These are phyloP conservation scores for Alternaria sp. DNA, from an alignment of 2,329 filamentous ascomycete species.

Conservation along the genomic window DNA sequence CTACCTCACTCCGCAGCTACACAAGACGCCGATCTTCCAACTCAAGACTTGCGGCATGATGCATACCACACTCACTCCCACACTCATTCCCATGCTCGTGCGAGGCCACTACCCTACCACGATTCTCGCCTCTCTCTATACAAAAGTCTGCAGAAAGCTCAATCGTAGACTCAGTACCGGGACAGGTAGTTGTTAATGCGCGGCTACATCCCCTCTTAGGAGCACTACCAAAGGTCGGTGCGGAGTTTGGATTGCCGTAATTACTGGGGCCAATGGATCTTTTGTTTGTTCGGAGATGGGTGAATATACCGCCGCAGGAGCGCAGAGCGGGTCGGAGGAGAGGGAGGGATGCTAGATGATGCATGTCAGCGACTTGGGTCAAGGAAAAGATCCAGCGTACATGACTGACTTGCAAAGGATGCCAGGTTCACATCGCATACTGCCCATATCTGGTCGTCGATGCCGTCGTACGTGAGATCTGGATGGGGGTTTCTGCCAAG, in stretches of 20 bases:
- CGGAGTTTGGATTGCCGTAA: constrained; percentile 9
- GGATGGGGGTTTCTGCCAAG: constrained; percentile 16
- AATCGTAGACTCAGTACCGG: constrained; percentile 16
- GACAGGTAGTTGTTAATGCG: not conserved
- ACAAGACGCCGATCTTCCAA: not conserved
- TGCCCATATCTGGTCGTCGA: constrained; percentile 32
- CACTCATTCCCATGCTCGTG: not conserved
- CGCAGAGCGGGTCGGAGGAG: constrained; percentile 28
- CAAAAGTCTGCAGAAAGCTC: constrained; percentile 14
- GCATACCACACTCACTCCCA: not conserved
- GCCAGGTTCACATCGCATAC: constrained; percentile 35
- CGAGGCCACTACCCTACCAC: not conserved
- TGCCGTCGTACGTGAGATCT: constrained; percentile 29
- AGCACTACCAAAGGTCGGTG: constrained; percentile 17
- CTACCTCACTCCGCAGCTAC: not conserved
- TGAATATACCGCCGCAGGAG: constrained; percentile 19
- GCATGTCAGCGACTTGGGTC: not conserved
- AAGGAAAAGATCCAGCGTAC: not conserved
- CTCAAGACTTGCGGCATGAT: not conserved
- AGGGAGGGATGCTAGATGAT: constrained; percentile 21
- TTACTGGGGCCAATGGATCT: not conserved
- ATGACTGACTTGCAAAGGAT: constrained; percentile 23
- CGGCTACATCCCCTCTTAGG: constrained; percentile 1
- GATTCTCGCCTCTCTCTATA: not conserved
- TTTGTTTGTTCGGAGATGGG: constrained; percentile 3